These are phyloP conservation scores for Suillus spraguei DNA, from an alignment of 768 basidiomycete species.

Conservation along the genomic window DNA sequence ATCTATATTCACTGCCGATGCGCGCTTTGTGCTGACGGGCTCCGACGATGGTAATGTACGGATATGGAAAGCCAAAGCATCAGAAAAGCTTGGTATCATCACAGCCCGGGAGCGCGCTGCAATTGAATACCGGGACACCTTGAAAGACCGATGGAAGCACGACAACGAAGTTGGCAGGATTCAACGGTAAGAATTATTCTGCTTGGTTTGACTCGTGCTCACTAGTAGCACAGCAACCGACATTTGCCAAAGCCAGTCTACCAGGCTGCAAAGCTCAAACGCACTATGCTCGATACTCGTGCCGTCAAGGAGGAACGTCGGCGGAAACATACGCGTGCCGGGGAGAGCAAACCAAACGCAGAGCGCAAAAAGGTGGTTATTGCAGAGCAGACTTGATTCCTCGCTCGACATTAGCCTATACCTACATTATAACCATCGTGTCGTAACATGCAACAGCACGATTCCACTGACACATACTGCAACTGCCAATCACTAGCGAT, in stretches of 20 bases:
- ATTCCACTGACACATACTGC: not conserved
- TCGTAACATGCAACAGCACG: not conserved
- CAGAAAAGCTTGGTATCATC: conserved; percentile 88
- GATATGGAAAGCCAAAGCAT: conserved; percentile 93
- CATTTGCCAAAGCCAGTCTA: conserved; percentile 92
- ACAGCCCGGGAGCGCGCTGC: conserved; percentile 89
- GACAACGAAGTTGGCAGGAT: conserved; percentile 83
- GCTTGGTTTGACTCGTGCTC: conserved; percentile 9
- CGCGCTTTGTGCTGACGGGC: conserved; percentile 87
- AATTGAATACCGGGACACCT: conserved; percentile 88
- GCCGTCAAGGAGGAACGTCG: conserved; percentile 94
- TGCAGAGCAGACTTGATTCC: conserved; percentile 60
- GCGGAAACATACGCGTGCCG: conserved; percentile 84
- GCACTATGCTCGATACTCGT: conserved; percentile 88
- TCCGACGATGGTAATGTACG: conserved; percentile 96
- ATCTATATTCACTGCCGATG: conserved; percentile 85
- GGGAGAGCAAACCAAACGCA: conserved; percentile 85
- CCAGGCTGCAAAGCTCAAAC: conserved; percentile 84
- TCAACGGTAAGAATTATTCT: conserved; percentile 58
- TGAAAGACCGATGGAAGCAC: conserved; percentile 87
- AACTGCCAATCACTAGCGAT: not conserved
- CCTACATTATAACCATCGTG: not conserved
- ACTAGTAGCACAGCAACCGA: conserved; percentile 51
- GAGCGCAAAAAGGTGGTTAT: conserved; percentile 90
- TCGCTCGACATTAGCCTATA: conserved; percentile 8